Evolutionary conservation across 1,139 yeast genomes (phyloP).

Genomic region (Geotrichum cucujoidarum): DNA sequence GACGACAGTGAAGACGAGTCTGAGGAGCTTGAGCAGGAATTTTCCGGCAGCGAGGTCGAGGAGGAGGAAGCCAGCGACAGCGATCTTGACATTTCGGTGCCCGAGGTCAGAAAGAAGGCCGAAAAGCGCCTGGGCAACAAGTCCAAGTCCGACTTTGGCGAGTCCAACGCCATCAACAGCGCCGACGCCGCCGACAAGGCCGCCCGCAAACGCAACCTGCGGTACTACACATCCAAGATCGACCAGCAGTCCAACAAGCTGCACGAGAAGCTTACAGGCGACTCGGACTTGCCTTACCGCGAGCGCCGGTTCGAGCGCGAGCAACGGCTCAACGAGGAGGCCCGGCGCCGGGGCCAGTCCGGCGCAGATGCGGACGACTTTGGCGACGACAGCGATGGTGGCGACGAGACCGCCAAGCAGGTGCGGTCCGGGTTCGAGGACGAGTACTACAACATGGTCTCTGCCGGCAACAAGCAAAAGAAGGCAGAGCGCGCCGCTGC

Average conservation of each 20-base stretch:
- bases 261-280: constrained; percentile 59
- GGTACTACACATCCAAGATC: constrained; percentile 95
- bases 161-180: constrained; percentile 56
- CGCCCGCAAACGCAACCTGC: constrained; percentile 73
- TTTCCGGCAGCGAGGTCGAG: constrained; percentile 31
- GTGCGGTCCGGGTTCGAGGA: constrained; percentile 37
- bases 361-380: constrained; percentile 48
- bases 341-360: constrained; percentile 76
- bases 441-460: constrained; percentile 50
- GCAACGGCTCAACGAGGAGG: constrained; percentile 80
- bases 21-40: constrained; percentile 23
- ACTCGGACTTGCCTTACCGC: constrained; percentile 85
- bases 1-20: constrained; percentile 28
- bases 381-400: constrained; percentile 48
- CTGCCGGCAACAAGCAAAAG: constrained; percentile 45
- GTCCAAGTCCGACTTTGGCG: constrained; percentile 52
- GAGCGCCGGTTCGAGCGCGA: constrained; percentile 88
- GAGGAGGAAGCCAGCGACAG: constrained; percentile 29
- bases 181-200: constrained; percentile 84
- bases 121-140: constrained; percentile 19
- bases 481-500: constrained; percentile 56
- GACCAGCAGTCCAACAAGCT: constrained; percentile 63
- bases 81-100: constrained; percentile 50
- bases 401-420: constrained; percentile 31
- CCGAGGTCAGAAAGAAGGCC: constrained; percentile 33